phyloP scores from a whole-genome alignment of 495 filamentous ascomycete genomes.

The Podospora sp. region DNA sequence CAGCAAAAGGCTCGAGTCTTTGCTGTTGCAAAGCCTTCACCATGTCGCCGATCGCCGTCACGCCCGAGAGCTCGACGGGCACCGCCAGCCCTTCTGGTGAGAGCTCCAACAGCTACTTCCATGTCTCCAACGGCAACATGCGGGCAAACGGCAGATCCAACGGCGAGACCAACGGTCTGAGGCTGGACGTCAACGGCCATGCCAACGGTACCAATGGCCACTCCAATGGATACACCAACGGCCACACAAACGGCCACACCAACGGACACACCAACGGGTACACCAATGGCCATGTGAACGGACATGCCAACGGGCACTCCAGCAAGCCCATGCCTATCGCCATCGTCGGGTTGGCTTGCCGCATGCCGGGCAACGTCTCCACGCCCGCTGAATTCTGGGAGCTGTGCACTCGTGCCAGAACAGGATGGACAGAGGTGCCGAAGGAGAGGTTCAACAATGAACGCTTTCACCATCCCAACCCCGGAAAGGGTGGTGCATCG shows the following conservation, averaged over 20 bases:
- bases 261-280: conserved; percentile 29
- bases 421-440: conserved; percentile 63
- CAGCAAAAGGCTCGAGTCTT: conserved; percentile 22
- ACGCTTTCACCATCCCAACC: conserved; percentile 75
- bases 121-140: conserved; percentile 32
- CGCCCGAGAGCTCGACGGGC: conserved; percentile 40
- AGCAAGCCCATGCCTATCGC: conserved; percentile 52
- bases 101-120: conserved; percentile 35
- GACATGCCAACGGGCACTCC: conserved; percentile 26
- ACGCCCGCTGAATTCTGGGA: conserved; percentile 59
- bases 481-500: conserved; percentile 70
- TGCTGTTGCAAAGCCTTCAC: conserved; percentile 31
- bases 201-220: conserved; percentile 36
- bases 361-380: conserved; percentile 56
- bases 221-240: conserved; percentile 43
- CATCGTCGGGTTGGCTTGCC: conserved; percentile 59
- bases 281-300: conserved; percentile 24
- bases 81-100: conserved; percentile 36
- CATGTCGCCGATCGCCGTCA: conserved; percentile 50
- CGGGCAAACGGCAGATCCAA: conserved; percentile 22
- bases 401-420: conserved; percentile 60
- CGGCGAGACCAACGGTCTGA: conserved; percentile 24
- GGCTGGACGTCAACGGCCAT: conserved; percentile 22
- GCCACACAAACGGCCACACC: conserved; percentile 33
- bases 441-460: conserved; percentile 68